These are phyloP conservation scores for Arachis monticola DNA, from an alignment of 331 rosid genomes.

Conservation along the genomic window DNA sequence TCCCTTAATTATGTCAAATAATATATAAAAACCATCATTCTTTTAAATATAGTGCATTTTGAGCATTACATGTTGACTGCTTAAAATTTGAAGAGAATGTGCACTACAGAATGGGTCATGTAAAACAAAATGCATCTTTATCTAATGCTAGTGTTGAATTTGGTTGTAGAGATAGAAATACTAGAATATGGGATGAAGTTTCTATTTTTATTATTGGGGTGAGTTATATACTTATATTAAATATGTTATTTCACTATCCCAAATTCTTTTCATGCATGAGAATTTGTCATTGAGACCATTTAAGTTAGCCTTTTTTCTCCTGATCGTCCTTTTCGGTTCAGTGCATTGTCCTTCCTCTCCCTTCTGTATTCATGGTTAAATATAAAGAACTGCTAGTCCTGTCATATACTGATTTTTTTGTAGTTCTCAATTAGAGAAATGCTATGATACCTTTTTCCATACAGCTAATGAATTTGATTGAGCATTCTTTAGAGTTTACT, in stretches of 20 bases:
- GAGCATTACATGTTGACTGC: slow-evolving; percentile 7
- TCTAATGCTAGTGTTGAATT: slow-evolving; percentile 37
- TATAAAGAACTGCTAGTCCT: slow-evolving; percentile 33
- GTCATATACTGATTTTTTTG: slow-evolving; percentile 22
- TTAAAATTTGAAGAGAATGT: slow-evolving; percentile 26
- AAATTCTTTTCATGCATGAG: neutral
- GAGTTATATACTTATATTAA: slow-evolving; percentile 43
- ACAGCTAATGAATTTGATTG: slow-evolving; percentile 24
- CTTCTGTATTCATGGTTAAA: slow-evolving; percentile 16
- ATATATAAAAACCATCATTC: neutral
- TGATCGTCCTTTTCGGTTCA: neutral
- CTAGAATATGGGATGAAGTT: slow-evolving; percentile 99
- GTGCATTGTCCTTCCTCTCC: neutral
- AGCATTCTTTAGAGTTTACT: slow-evolving; percentile 18
- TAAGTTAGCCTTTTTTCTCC: slow-evolving; percentile 8
- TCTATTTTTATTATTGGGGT: slow-evolving; percentile 85
- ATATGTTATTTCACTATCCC: slow-evolving; percentile 29
- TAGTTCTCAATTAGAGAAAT: slow-evolving; percentile 7
- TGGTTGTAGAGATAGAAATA: slow-evolving; percentile 87
- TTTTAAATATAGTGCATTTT: slow-evolving; percentile 17
- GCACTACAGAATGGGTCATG: slow-evolving; percentile 20
- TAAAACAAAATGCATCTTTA: slow-evolving; percentile 17
- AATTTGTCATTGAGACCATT: slow-evolving; percentile 23
- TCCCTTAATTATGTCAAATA: neutral
- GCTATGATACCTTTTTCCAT: slow-evolving; percentile 19